Evolutionary conservation across 495 filamentous ascomycete species (phyloP).

Genomic region (Filosporella fistucella): DNA sequence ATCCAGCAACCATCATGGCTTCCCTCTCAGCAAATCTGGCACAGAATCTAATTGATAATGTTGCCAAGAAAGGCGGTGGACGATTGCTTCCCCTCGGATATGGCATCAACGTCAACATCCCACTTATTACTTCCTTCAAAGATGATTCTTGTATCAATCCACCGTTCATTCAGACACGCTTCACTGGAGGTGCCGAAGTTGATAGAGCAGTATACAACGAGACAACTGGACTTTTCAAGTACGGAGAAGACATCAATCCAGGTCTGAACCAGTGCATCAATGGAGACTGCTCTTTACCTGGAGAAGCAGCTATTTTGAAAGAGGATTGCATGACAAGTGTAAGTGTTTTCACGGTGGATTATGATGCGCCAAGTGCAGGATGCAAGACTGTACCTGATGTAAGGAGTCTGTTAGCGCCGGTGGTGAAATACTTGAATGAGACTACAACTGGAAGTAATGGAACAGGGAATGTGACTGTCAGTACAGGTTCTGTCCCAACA

Average conservation of each 20-base stretch:
- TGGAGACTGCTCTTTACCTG: conserved; percentile 30
- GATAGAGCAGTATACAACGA: conserved; percentile 26
- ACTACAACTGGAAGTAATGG: too few species aligned
- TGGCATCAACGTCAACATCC: conserved; percentile 32
- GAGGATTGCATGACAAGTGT: conserved; percentile 24
- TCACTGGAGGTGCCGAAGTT: conserved; percentile 22
- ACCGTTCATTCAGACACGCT: conserved; percentile 29
- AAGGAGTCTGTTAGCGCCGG: not conserved
- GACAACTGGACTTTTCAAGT: conserved; percentile 30
- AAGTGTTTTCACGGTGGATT: conserved; percentile 34
- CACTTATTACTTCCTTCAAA: conserved; percentile 27
- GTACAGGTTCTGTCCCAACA: too few species aligned
- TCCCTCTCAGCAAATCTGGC: conserved; percentile 29
- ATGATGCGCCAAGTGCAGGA: conserved; percentile 21
- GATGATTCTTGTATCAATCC: conserved; percentile 30
- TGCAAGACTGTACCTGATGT: not conserved
- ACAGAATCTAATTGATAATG: conserved; percentile 29
- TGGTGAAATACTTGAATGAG: conserved; percentile 10
- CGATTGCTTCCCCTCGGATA: conserved; percentile 33
- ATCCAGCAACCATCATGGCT: conserved; percentile 29
- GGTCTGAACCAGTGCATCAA: conserved; percentile 28
- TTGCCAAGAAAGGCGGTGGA: conserved; percentile 12
- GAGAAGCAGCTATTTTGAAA: conserved; percentile 27
- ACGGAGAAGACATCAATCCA: conserved; percentile 3
- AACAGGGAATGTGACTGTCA: too few species aligned